Evolutionary conservation across 1,284 basidiomycete species (phyloP).

Genomic region (Cryptococcus sp.): DNA sequence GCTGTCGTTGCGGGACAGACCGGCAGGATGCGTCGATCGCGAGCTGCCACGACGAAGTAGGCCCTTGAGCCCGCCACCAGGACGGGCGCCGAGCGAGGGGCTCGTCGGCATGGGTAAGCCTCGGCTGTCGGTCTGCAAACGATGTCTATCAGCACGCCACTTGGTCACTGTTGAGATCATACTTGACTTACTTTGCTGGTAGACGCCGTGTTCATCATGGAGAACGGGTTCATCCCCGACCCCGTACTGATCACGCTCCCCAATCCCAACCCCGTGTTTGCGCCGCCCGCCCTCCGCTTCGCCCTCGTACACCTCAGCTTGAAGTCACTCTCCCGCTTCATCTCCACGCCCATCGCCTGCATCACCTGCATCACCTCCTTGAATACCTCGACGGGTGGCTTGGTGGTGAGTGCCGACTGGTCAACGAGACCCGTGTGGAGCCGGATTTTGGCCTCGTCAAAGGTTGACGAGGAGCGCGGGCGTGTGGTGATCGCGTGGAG

Average conservation of each 20-base stretch:
- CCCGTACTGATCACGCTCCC: conserved; percentile 49
- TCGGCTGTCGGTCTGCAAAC: conserved; percentile 61
- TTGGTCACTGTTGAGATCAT: conserved; percentile 35
- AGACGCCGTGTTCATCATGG: conserved; percentile 70
- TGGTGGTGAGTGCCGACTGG: conserved; percentile 82
- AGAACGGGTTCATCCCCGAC: conserved; percentile 65
- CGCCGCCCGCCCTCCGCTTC: conserved; percentile 62
- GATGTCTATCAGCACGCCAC: not conserved
- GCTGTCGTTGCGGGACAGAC: conserved; percentile 32
- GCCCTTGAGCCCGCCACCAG: conserved; percentile 71
- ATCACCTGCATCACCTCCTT: conserved; percentile 74
- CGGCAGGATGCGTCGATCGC: conserved; percentile 52
- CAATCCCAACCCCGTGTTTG: conserved; percentile 41
- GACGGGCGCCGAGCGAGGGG: conserved; percentile 48
- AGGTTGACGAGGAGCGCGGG: conserved; percentile 3
- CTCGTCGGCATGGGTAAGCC: conserved; percentile 74
- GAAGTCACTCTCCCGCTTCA: conserved; percentile 80
- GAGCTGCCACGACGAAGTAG: conserved; percentile 83
- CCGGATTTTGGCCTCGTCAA: conserved; percentile 62
- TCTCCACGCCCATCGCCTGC: conserved; percentile 84
- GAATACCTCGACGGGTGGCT: conserved; percentile 81
- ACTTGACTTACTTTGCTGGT: conserved; percentile 66
- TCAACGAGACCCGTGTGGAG: conserved; percentile 92
- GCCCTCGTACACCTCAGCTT: conserved; percentile 76
- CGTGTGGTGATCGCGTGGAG: conserved; percentile 3